Percentiles rank a stretch among this genome's conserved stretches.
These are phyloP conservation scores for Colletotrichum sp. DNA, from an alignment of 2,329 filamentous ascomycete species.

Conservation along the genomic window DNA sequence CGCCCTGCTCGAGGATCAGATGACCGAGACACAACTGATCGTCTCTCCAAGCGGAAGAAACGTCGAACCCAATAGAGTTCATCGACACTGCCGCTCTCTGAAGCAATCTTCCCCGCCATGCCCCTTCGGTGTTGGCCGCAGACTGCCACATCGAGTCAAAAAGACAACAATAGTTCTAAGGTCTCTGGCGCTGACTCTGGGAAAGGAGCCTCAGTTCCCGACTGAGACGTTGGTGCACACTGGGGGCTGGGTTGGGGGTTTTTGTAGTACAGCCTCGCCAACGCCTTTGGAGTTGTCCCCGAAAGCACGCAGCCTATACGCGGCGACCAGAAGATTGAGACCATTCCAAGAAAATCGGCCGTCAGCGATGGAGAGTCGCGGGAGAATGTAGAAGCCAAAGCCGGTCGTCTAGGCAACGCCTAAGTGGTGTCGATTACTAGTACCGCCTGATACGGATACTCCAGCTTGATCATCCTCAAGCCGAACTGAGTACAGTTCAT, in stretches of 20 bases:
- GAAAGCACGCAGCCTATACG: background rate
- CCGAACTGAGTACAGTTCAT: background rate
- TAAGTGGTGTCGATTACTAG: background rate
- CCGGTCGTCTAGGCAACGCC: background rate
- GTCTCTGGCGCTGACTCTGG: background rate
- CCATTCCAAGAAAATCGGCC: background rate
- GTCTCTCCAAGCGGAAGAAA: background rate
- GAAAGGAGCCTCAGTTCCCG: background rate
- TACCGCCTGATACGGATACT: background rate
- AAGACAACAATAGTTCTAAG: background rate
- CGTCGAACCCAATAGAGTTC: background rate
- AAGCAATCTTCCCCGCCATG: accelerated
- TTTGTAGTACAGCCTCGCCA: background rate
- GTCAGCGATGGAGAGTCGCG: background rate
- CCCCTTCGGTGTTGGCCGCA: background rate
- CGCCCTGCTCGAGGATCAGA: background rate
- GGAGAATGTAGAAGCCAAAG: background rate
- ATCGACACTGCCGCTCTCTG: accelerated
- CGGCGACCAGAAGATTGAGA: background rate
- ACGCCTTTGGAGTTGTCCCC: background rate
- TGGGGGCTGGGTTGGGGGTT: background rate
- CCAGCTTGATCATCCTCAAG: background rate
- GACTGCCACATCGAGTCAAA: background rate
- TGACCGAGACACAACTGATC: background rate
- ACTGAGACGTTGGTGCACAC: background rate